Base-by-base conservation (phyloP, 2,329 filamentous ascomycete genomes). In the Blumeriella jaapii region DNA sequence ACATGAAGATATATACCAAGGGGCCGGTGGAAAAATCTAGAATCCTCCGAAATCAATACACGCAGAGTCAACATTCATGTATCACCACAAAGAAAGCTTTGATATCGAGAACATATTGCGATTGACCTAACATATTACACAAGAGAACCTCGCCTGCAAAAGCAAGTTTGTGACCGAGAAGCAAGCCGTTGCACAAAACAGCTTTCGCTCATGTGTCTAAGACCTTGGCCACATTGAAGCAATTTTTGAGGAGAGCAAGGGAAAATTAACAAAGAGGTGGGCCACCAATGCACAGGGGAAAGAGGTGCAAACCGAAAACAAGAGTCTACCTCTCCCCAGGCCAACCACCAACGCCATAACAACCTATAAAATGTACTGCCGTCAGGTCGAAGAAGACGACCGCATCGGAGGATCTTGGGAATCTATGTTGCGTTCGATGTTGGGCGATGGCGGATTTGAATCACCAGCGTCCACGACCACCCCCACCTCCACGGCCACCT, bases 401-500 rank as follows among this genome's bases (percentile, higher is more conserved):
- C 37, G 39, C 38, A 37, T 43, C 34, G 38, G 38, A 44, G 34
- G 31, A 25, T 35, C 35, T 23, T 20, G 28, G 6, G 38, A 36
- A 34, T 34, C 35, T 31, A 44, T 40, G 25, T 31, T 44, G 33
- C 19, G 24, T 38, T 33, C 39, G 40, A 37, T 16, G 37, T 29
- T 29, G 17, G 32, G 32, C 25, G 23, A 35, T 22, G 24, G 27
- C 32, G 12, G 30, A 37, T 38, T n/a, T 33, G 32, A 29, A 32
- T 43, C 41, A 44, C 40, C 41, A 38, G 42, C 68, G 64, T 31
- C 53, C 39, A 18, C 52, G 45, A 41, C 70, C 63, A 46, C 69
- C 60, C 53, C 72, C 76, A 54, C 80, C 75, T 54, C 74, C 78
- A 46, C 80, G 71, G 49, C 81, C 75, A 46, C 80, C 74, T 45